Evolutionary conservation across 805 yeast species (phyloP), one percentile per base, ranked within the genome.

Genomic region (Wickerhamiella slavikovae): DNA sequence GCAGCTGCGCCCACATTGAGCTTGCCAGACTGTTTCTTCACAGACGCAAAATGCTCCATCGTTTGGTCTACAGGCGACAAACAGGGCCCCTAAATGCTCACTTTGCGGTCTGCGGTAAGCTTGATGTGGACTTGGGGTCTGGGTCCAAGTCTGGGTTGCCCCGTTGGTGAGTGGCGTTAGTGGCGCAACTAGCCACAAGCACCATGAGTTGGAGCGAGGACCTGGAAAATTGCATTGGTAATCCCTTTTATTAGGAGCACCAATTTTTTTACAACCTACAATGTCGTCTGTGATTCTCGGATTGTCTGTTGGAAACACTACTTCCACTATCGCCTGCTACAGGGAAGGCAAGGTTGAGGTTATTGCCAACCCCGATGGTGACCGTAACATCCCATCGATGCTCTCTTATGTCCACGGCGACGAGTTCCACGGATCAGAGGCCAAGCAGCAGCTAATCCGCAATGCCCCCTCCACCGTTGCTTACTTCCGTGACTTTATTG

Each of bases 321-420:
- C 93, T 36, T 76, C 95, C 29, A 78, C 95, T 35, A 82, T 89
- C 52, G 95, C 96, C 29, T 78, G 31, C 37, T 58, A 65, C 37
- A 54, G 60, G 40, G 95, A 85, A 47, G 95, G 94, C 38, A 77
- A 75, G 52, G 89, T 80, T 39, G 95, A 89, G 50, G 93, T 89
- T 41, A 85, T 89, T 53, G 98, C 98, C 42, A 85, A 89, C 69
- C 94, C 91, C 42, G 98, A 89, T 50, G 98, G 98, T 55, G 96
- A 89, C 59, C 79, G 96, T 61, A 67, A 85, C 36, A 89, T 89
- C 51, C 93, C 96, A 37, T 76, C 96, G 17, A 76, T 77, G 35
- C 64, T 89, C 37, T 71, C 95, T 13, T 89, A 83, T 52, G 82
- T 82, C 35, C 94, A 91, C 36, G 74, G 66, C 33, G 96, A 89